phyloP scores from a whole-genome alignment of 2,329 filamentous ascomycete genomes.

The Aspergillus arachidicola region DNA sequence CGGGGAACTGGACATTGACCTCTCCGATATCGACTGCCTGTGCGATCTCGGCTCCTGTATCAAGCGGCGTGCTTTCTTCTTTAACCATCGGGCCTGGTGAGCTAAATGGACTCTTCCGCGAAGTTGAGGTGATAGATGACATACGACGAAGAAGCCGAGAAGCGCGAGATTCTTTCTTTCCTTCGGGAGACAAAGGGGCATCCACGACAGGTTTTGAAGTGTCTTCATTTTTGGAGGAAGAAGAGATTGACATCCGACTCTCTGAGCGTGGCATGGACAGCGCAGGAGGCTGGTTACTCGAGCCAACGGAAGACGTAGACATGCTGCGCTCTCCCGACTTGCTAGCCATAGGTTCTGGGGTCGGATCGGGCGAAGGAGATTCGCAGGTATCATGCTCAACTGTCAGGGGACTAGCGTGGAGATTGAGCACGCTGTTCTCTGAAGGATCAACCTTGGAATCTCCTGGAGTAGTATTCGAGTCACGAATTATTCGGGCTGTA shows the following conservation, averaged over 20 bases:
- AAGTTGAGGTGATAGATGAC: conserved; percentile 59
- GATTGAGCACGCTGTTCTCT: conserved; percentile 42
- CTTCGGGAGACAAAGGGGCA: conserved; percentile 42
- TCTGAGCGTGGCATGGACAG: conserved; percentile 39
- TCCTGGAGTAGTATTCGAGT: conserved; percentile 49
- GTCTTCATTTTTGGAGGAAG: conserved; percentile 41
- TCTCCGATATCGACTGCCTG: conserved; percentile 76
- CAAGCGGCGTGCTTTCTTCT: conserved; percentile 32
- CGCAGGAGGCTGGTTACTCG: conserved; percentile 43
- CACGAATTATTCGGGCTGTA: conserved; percentile 79
- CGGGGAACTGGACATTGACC: conserved; percentile 95
- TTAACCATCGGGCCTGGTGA: conserved; percentile 40
- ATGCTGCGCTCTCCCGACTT: conserved; percentile 38
- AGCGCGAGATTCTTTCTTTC: conserved; percentile 59
- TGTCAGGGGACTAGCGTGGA: conserved; percentile 60
- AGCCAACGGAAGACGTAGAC: conserved; percentile 45
- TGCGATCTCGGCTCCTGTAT: conserved; percentile 30
- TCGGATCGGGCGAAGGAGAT: conserved; percentile 13
- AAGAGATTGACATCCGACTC: conserved; percentile 43
- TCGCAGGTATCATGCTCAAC: conserved; percentile 65
- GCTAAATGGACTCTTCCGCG: conserved; percentile 51
- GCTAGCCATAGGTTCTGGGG: conserved; percentile 22
- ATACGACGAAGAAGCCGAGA: conserved; percentile 68
- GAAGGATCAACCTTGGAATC: conserved; percentile 29
- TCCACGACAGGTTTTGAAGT: conserved; percentile 37